These are phyloP conservation scores for Beta vulgaris DNA, from an alignment of 148 eudicot species.

Conservation along the genomic window DNA sequence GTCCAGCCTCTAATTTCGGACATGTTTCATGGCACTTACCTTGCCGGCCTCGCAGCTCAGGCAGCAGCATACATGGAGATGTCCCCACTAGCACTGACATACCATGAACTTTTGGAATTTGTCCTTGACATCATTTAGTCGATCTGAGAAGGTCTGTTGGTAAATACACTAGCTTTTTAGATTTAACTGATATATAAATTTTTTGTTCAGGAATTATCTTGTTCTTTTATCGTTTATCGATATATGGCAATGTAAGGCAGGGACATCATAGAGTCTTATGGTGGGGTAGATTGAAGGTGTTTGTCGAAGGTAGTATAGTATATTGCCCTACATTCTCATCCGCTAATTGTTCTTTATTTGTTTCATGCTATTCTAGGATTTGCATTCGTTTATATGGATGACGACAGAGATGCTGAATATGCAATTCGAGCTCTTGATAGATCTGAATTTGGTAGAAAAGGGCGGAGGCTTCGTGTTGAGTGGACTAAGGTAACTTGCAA, in stretches of 20 bases:
- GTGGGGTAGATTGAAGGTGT: conserved; percentile 18
- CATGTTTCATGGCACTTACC: conserved; percentile 41
- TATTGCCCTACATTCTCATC: background rate
- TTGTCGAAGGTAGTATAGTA: conserved; percentile 10
- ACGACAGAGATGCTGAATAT: conserved; percentile 90
- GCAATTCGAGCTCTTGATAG: conserved; percentile 83
- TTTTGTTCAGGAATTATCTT: background rate
- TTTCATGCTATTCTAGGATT: conserved; percentile 45
- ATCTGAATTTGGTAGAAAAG: conserved; percentile 81
- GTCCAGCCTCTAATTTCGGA: conserved; percentile 60
- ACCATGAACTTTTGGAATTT: conserved; percentile 67
- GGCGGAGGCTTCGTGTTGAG: conserved; percentile 87
- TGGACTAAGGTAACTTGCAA: conserved; percentile 76
- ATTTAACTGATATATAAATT: conserved; percentile 24
- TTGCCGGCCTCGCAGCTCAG: conserved; percentile 52
- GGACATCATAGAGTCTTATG: conserved; percentile 2
- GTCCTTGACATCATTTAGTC: conserved; percentile 74
- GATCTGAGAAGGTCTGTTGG: conserved; percentile 76
- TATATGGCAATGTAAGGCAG: conserved; percentile 15
- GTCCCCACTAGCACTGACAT: conserved; percentile 52
- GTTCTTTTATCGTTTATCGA: conserved; percentile 9
- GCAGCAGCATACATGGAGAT: conserved; percentile 55
- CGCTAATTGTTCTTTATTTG: conserved; percentile 11
- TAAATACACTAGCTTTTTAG: conserved; percentile 38
- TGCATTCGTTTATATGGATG: conserved; percentile 87